Base-by-base conservation (phyloP, 78 protist species). In the Dictyostelium firmibasis region DNA sequence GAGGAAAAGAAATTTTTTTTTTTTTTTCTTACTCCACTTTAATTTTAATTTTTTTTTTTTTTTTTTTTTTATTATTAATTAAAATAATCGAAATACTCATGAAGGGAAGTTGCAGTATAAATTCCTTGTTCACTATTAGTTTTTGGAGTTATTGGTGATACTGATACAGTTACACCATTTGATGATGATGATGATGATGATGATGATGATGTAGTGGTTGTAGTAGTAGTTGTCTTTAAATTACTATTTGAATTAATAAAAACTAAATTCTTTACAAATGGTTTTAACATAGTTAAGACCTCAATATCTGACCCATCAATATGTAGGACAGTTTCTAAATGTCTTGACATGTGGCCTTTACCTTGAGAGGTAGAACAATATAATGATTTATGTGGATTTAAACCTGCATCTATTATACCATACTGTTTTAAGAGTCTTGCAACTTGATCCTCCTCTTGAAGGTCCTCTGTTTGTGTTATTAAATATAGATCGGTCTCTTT, bases 341-440 rank as follows among this genome's bases (percentile, higher is more conserved):
- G 94, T 81, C 94, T 53, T 62, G 87, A 36, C 4, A 89, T 89
- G 50, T 89, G 94, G 27, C 72, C 94, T 81, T 84, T 89, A 14
- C 94, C 94, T 69, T 89, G 94, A n/a, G 94, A 43, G 11, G 94
- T 89, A 31, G 94, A 78, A 81, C 94, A 89, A 81, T 81, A 89
- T 33, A 89, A 35, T 57, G 53, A 43, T 81, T 64, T 78, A 50
- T 89, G 44, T 50, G 23, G 78, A 89, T 89, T 89, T 81, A 89
- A 81, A 89, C 94, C 94, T 31, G 86, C 81, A 50, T 89, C 87
- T 38, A 81, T 64, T 23, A 89, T 67, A 38, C 94, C 94, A 50
- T 44, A 38, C 27, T 25, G 18, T 57, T 81, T 89, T 81, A 89
- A 47, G 7, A 89, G 36, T 25, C 23, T 5, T 11, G 27, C 6